Evolutionary conservation across 2,329 filamentous ascomycete genomes (phyloP).

Genomic region (Penicillium sclerotiorum): DNA sequence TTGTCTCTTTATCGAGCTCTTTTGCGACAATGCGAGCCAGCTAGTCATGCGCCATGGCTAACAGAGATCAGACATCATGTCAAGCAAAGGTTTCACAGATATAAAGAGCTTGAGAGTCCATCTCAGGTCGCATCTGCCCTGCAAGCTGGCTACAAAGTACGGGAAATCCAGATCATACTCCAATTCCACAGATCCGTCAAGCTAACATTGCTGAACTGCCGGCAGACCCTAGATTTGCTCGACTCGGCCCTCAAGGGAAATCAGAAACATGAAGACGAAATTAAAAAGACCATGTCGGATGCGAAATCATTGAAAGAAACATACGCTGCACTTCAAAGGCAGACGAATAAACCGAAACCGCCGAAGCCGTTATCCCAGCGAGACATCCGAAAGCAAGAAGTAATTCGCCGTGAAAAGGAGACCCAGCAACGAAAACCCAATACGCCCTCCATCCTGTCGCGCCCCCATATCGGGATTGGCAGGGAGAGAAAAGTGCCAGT

Average conservation of each 20-base stretch:
- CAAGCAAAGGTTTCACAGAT: constrained; percentile 41
- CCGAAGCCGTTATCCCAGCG: constrained; percentile 26
- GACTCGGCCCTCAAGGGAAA: constrained; percentile 36
- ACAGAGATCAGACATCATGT: constrained; percentile 33
- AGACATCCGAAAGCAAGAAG: constrained; percentile 28
- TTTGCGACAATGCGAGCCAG: constrained; percentile 43
- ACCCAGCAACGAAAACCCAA: constrained; percentile 38
- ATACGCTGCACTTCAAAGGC: constrained; percentile 24
- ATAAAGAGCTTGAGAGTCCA: constrained; percentile 42
- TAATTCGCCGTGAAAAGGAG: constrained; percentile 27
- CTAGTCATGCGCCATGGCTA: constrained; percentile 27
- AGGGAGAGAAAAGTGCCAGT: constrained; percentile 45
- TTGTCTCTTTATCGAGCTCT: constrained; percentile 50
- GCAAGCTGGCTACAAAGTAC: constrained; percentile 47
- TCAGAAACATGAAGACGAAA: constrained; percentile 22
- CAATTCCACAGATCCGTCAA: constrained; percentile 10
- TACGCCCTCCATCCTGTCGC: constrained; percentile 36
- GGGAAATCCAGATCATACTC: not conserved
- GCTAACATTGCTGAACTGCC: constrained; percentile 6
- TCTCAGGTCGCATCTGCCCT: constrained; percentile 42
- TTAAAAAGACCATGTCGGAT: constrained; percentile 32
- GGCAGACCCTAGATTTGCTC: constrained; percentile 43
- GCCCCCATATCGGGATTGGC: constrained; percentile 35
- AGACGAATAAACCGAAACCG: constrained; percentile 15
- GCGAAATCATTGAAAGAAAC: constrained; percentile 24